phyloP scores from a whole-genome alignment of 805 yeast genomes.

The Kodamaea restingae region DNA sequence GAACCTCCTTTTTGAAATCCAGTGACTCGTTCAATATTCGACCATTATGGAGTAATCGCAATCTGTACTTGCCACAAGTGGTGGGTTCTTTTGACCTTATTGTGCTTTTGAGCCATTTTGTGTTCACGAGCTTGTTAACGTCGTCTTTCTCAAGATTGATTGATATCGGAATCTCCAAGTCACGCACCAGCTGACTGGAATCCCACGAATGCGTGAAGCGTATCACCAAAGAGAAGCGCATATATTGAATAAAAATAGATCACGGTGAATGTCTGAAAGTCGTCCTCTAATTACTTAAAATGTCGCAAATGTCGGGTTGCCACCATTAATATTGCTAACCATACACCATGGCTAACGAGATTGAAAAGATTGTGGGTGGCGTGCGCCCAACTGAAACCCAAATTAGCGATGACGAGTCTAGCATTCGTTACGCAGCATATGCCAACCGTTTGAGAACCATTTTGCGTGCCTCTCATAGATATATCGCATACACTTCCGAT shows the following conservation, averaged over 20 bases:
- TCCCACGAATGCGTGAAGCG: constrained; percentile 23
- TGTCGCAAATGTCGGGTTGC: neutral
- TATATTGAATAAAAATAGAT: constrained; percentile 3
- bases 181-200: constrained; percentile 15
- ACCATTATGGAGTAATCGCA: constrained; percentile 68
- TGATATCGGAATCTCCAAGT: constrained; percentile 27
- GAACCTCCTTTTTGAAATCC: constrained; percentile 49
- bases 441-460: constrained; percentile 72
- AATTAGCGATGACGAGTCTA: constrained; percentile 12
- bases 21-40: constrained; percentile 56
- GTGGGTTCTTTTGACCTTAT: constrained; percentile 23
- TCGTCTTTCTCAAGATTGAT: constrained; percentile 28
- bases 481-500: constrained; percentile 83
- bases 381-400: constrained; percentile 3
- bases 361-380: constrained; percentile 4
- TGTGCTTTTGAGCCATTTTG: constrained; percentile 27
- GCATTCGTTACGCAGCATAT: constrained; percentile 75
- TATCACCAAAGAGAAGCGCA: constrained; percentile 24
- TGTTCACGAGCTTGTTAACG: constrained; percentile 26
- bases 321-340: no score
- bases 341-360: constrained; percentile 3
- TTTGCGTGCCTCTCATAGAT: constrained; percentile 68
- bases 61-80: constrained; percentile 39
- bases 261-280: no score
- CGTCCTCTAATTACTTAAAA: neutral